Evolutionary conservation across 768 basidiomycete species (phyloP).

Genomic region (Russula sp.): DNA sequence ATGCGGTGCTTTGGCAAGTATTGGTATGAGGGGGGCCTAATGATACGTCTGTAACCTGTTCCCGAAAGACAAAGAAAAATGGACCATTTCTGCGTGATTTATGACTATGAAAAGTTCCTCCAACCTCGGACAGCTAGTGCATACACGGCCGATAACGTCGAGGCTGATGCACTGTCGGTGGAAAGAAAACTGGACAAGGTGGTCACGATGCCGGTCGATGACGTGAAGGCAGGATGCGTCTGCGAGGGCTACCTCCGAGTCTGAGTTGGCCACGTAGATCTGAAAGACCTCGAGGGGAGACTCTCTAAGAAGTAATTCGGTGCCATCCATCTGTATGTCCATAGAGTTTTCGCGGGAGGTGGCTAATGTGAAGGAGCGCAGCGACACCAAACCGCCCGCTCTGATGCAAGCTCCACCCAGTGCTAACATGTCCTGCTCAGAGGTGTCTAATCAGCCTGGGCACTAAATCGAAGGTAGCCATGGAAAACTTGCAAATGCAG

Average conservation of each 20-base stretch:
- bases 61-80: constrained; percentile 7
- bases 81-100: constrained; percentile 41
- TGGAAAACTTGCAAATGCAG: constrained; percentile 45
- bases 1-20: constrained; percentile 38
- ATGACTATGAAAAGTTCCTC: constrained; percentile 60
- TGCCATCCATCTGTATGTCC: constrained; percentile 37
- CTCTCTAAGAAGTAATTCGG: constrained; percentile 36
- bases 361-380: constrained; percentile 55
- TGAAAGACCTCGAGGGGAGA: constrained; percentile 55
- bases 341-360: constrained; percentile 29
- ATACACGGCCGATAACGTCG: constrained; percentile 45
- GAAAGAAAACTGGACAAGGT: constrained; percentile 52
- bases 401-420: constrained; percentile 37
- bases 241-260: constrained; percentile 33
- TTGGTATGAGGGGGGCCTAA: constrained; percentile 36
- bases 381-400: constrained; percentile 33
- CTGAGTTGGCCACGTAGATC: constrained; percentile 46
- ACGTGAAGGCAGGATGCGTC: constrained; percentile 47
- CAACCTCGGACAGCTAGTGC: constrained; percentile 43
- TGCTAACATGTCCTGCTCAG: constrained; percentile 43
- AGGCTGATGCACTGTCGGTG: constrained; percentile 54
- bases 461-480: constrained; percentile 1
- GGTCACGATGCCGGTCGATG: constrained; percentile 41
- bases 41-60: background rate
- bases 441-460: background rate